Evolutionary conservation across 225 moss, liverwort and hornwort genomes (phyloP), one percentile per base, ranked within the genome.

Genomic region (Antitrichia curtipendula): DNA sequence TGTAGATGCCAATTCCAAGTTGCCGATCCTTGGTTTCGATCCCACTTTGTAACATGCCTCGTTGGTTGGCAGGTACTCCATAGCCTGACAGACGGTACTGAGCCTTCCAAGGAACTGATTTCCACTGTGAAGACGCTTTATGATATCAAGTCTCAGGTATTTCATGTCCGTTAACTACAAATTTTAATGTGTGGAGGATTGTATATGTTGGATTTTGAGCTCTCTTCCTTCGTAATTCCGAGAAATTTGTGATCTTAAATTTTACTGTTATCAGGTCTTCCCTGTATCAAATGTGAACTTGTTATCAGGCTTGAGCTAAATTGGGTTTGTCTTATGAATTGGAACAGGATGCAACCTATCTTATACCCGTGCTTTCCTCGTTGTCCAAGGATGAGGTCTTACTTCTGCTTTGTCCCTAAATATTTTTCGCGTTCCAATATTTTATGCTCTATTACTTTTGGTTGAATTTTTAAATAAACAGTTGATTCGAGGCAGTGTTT

Each of bases 291-390:
- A 43, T 85, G 73, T 79, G 80, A 12, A 70, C 74, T 62, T 71
- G 21, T 73, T 76, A 52, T 84, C 65, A 84, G 75, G 38, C 52
- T 80, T 87, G 59, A 85, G 69, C 91, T 93, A n/a, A 88, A 58
- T 85, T 89, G 83, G 54, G 66, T 84, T 81, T 75, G 70, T 81
- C 66, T 81, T 85, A 4, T 89, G 89, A 38, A 50, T 79, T 89
- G 88, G 62, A 83, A 87, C 96, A 98, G 96, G 99, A 99, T 95
- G 96, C 99, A 61, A 95, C 93, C 52, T 96, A 96, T 84, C 97
- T 99, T 16, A 99, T 99, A 90, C 99, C 99, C 65, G 95, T 99
- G 80, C 94, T 99, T 91, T 97, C 99, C 58, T 99, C 97, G 81
- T 90, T 97, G 80, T 95, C 97, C 70, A 97, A 97, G 93, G 99